These are phyloP conservation scores for Tieghemostelium lacteum DNA, from an alignment of 78 protist species.

Conservation along the genomic window DNA sequence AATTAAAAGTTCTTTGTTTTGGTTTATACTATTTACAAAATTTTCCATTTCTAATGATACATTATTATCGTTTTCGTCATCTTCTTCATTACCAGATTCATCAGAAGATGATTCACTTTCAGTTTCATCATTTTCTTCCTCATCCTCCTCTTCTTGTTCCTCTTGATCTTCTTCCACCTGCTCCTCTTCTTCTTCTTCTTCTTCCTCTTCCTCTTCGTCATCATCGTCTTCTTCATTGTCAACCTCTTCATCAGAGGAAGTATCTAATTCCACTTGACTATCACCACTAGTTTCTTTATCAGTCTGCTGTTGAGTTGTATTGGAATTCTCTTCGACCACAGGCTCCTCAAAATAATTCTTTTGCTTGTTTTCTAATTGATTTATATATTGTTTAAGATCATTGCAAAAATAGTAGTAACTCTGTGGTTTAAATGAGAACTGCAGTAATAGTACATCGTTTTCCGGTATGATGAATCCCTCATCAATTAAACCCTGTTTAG, in stretches of 20 bases:
- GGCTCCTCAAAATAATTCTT: not conserved
- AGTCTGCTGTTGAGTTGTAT: not conserved
- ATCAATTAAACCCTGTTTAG: conserved; percentile 43
- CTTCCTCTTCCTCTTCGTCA: conserved; percentile 20
- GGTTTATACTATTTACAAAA: not conserved
- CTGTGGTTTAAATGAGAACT: conserved; percentile 63
- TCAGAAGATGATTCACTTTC: not conserved
- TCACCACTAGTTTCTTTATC: not conserved
- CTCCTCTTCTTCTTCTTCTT: not conserved
- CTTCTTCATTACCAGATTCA: not conserved
- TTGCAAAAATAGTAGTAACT: conserved; percentile 16
- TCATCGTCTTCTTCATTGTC: conserved; percentile 41
- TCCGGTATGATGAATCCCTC: conserved; percentile 59
- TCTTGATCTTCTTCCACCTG: conserved; percentile 10
- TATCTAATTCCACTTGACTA: not conserved
- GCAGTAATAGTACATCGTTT: conserved; percentile 40
- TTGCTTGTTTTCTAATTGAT: conserved; percentile 31
- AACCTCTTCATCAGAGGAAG: conserved; percentile 13
- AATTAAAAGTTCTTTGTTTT: no score
- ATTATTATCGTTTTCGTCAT: not conserved
- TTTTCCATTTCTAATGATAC: not conserved
- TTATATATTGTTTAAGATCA: conserved; percentile 53
- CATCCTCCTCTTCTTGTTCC: conserved; percentile 13
- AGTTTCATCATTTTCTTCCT: conserved; percentile 16
- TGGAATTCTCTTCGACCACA: not conserved